Evolutionary conservation across 2,329 filamentous ascomycete genomes (phyloP).

Genomic region (Talaromyces sp.): DNA sequence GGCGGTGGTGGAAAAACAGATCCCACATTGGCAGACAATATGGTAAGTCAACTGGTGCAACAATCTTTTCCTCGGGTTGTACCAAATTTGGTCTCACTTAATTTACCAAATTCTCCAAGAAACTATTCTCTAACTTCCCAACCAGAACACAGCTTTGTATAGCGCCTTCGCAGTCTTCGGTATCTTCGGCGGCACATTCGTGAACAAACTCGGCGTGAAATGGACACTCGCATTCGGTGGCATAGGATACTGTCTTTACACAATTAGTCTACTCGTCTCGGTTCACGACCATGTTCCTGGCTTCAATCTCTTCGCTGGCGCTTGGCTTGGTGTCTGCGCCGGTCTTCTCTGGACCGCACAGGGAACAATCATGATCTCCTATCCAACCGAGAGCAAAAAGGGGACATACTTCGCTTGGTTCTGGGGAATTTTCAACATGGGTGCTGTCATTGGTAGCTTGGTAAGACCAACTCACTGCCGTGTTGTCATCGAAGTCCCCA

Average conservation of each 20-base stretch:
- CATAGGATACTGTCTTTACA: slow-evolving; percentile 47
- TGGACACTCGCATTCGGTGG: slow-evolving; percentile 44
- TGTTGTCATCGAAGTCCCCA: slow-evolving; percentile 7
- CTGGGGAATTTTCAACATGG: slow-evolving; percentile 91
- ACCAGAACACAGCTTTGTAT: slow-evolving; percentile 66
- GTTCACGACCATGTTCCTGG: slow-evolving; percentile 48
- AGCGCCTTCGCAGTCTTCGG: slow-evolving; percentile 66
- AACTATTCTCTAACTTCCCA: neutral
- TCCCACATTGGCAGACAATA: slow-evolving; percentile 57
- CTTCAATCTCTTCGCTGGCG: slow-evolving; percentile 50
- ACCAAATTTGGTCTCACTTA: neutral
- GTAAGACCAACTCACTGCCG: neutral
- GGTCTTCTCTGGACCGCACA: slow-evolving; percentile 52
- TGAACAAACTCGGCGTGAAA: slow-evolving; percentile 42
- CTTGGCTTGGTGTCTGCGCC: slow-evolving; percentile 49
- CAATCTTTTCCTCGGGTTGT: no score
- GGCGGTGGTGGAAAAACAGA: slow-evolving; percentile 62
- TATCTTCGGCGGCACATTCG: slow-evolving; percentile 57
- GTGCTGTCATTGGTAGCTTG: slow-evolving; percentile 75
- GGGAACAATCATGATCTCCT: slow-evolving; percentile 67
- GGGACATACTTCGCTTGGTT: slow-evolving; percentile 85
- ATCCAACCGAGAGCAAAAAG: slow-evolving; percentile 76
- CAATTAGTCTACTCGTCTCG: slow-evolving; percentile 36
- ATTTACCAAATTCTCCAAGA: no score
- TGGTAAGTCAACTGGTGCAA: no score